These are phyloP conservation scores for Cubamyces sp. DNA, from an alignment of 768 basidiomycete genomes.

Conservation along the genomic window DNA sequence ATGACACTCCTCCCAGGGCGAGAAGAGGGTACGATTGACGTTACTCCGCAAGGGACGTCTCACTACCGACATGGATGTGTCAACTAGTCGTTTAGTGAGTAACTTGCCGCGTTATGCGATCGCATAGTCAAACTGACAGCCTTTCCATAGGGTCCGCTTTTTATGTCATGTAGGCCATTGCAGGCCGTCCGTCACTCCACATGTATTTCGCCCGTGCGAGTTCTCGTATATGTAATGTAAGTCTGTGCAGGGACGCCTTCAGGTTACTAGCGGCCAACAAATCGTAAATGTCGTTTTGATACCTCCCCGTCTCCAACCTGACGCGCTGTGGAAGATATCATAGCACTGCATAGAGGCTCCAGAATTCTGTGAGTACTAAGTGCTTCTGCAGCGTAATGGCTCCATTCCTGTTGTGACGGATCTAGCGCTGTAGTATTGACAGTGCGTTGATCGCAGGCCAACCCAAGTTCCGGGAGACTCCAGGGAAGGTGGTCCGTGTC, in stretches of 20 bases:
- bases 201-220: background rate
- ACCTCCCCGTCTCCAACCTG: too few relatives aligned
- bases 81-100: conserved; percentile 2
- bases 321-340: too few relatives aligned
- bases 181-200: background rate
- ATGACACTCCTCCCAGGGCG: conserved; percentile 13
- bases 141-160: background rate
- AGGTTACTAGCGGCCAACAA: too few relatives aligned
- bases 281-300: too few relatives aligned
- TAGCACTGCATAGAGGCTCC: too few relatives aligned
- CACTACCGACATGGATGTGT: background rate
- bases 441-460: conserved; percentile 8
- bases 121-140: background rate
- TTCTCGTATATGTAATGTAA: too few relatives aligned
- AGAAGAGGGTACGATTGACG: conserved; percentile 24
- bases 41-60: background rate
- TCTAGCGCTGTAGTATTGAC: background rate
- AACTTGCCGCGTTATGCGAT: background rate
- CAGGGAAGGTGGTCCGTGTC: background rate
- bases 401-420: background rate
- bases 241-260: too few relatives aligned
- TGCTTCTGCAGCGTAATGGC: background rate
- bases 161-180: background rate
- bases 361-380: too few relatives aligned
- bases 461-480: background rate